Evolutionary conservation across 192 early-diverging fungal genomes (phyloP), one percentile per base, ranked within the genome.

Genomic region (Globomyces pollinis-pini): DNA sequence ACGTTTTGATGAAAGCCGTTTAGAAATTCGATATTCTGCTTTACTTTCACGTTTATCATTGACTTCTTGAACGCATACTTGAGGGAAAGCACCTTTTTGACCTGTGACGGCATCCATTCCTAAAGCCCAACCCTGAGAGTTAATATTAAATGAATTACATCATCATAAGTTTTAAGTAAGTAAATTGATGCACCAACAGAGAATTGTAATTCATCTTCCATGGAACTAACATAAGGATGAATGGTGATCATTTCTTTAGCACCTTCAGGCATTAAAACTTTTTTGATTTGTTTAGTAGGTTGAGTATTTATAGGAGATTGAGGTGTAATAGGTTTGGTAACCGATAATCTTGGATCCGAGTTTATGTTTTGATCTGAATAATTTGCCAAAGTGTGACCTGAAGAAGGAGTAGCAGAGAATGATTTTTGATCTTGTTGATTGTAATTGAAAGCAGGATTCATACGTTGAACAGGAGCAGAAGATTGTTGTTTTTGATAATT

Each of bases 141-240:
- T n/a, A n/a, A n/a, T n/a, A n/a, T n/a, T n/a, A 36, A 23, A 29
- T 24, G 15, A 12, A 49, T n/a, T 21, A 12, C 55, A 44, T 57
- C 55, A 16, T 57, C 55, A 33, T 23, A 57, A 24, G 23, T 21
- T 38, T 53, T 38, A 2, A 69, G 35, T 43, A 69, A 54, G n/a
- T 53, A 33, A 20, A 69, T 58, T 21, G 45, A 39, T 8, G 36
- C 56, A 12, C 67, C 67, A 34, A 59, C 43, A 11, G 45, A 23
- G 9, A 69, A 59, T 9, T 42, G 35, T 2, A 69, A 50, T 30
- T 69, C 67, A 51, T 69, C 67, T 2, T 35, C 24, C 26, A 69
- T 51, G 1, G 67, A 56, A 3, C 62, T 41, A 20, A 33, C 56
- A 34, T 69, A 69, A 8, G 35, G 58, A 36, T 69, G 67, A 28